Base-by-base conservation (phyloP, 179 eudicot species). In the Corrigiola litoralis region DNA sequence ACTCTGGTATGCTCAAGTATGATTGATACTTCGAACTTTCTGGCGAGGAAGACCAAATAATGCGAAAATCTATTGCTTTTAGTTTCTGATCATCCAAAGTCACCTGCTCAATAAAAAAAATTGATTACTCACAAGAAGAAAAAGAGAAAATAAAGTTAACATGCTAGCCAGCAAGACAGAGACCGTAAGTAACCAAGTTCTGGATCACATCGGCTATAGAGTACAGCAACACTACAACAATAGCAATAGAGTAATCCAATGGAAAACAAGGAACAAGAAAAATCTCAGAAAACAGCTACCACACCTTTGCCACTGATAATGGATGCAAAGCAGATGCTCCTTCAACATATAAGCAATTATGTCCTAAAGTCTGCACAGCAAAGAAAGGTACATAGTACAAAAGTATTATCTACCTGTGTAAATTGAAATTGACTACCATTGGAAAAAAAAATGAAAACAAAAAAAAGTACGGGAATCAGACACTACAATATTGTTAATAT, bases 231-330 rank as follows among this genome's bases (percentile, higher is more conserved):
- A 16, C 29, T 27, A 34, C 17, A 29, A 29, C 54, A 41, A 6
- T n/a, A 31, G 44, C 10, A 49, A 25, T 38, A 60, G n/a, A 40
- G 0, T 40, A 55, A 12, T 20, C 40, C 37, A n/a, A 58, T 17
- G 25, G 16, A 47, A 29, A 17, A 72, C 50, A 20, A 9, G 24
- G 29, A 20, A 47, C 40, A 61, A 54, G 32, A 29, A 45, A 20
- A 54, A 55, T 56, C 31, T 17, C 70, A 49, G 68, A 56, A 36
- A 56, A 20, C 11, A 33, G 13, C 13, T 18, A 58, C 31, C 21
- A 13, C 65, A 94, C 99, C 95, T 90, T 94, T 58, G 99, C 99
- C 75, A 94, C 82, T 33, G 99, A 87, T 67, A 78, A 67, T 46
- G 99, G 95, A 84, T 72, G 86, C 59, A 72, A 63, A 28, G 85